Evolutionary conservation across 108 stramenopile genomes (phyloP), one percentile per base, ranked within the genome.

Genomic region (Cyclotella baltica): DNA sequence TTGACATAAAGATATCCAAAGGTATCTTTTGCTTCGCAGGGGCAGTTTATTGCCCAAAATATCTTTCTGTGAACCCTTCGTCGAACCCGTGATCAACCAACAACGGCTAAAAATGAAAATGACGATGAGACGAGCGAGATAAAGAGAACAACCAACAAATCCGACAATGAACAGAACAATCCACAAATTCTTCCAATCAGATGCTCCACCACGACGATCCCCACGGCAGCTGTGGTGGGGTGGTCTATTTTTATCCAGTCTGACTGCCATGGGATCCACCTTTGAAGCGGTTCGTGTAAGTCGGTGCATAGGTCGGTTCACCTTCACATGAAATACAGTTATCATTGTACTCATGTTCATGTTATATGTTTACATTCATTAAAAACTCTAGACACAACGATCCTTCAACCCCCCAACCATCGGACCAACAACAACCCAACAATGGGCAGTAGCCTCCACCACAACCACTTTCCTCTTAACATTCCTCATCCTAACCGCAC

Each of bases 181-280:
- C 30, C 33, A 27, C 37, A 23, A 27, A 10, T 30, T 35, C 3
- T 20, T 4, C 29, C 4, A 6, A n/a, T 61, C 59, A 31, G 53
- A 53, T 40, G 37, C 53, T 22, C 55, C 69, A 23, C 18, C 51
- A 38, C 47, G 69, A 23, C 51, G 37, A 57, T 67, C 73, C 25
- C 81, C 73, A 18, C 69, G 81, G 16, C 64, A 51, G 16, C 35
- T 75, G 1, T 70, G 70, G 63, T 82, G 59, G 58, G 68, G 62
- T 19, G 46, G 51, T 31, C 61, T 82, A 9, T 66, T 82, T 46
- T 25, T 76, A 4, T 63, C 81, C 4, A 76, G 75, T 25, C 52
- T 82, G 37, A 76, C 75, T 46, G 74, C 81, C 18, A 71, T 75
- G 81, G 81, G 81, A 6, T 82, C 81, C 27, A 75, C 75, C 0